Base-by-base conservation (phyloP, 1,284 basidiomycete genomes). In the Rhodotorula sp. region DNA sequence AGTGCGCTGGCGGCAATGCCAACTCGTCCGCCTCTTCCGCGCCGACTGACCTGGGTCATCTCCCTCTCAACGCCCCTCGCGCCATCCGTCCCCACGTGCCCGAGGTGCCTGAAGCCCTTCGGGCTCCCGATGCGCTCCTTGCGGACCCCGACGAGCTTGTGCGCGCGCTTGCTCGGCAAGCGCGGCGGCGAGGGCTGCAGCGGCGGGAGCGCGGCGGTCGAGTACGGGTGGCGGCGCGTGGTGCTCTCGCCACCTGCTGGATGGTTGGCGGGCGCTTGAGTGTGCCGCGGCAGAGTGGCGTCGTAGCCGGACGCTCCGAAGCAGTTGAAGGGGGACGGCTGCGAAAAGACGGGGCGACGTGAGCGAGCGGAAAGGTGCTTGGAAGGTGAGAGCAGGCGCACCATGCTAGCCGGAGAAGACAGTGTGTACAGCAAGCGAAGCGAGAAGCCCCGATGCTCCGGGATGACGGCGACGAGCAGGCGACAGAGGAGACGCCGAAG, bases 111-210 rank as follows among this genome's bases (percentile, higher is more conserved):
- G 23, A 67, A 67, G 45, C 45, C 52, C 2, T 45, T 55, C 34
- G 66, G 66, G 14, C 21, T 14, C 14, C 66, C 52, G 16, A 67
- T 67, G 34, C 45, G 17, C n/a, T 8, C 25, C 42, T 59, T 66
- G 23, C 50, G 4, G 13, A 42, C 48, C 19, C 25, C 9, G 23
- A 42, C 34, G 13, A 59, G 7, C 41, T 21, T 42, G 21, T 14
- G 17, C 13, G 27, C 17, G 34, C 41, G 27, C 16, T 19, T 34
- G 34, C 54, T 55, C 17, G 27, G 44, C 12, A 9, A 12, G 27
- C 53, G 44, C 7, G 46, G 55, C 8, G 34, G 41, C 21, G 53
- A 42, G 7, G 66, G 23, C n/a, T 61, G 59, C 8, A 67, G 27
- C 12, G 58, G 59, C 7, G 66, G 66, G 23, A 61, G 34, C 17